These are phyloP conservation scores for Cercospora zeina DNA, from an alignment of 2,329 filamentous ascomycete species.

Conservation along the genomic window DNA sequence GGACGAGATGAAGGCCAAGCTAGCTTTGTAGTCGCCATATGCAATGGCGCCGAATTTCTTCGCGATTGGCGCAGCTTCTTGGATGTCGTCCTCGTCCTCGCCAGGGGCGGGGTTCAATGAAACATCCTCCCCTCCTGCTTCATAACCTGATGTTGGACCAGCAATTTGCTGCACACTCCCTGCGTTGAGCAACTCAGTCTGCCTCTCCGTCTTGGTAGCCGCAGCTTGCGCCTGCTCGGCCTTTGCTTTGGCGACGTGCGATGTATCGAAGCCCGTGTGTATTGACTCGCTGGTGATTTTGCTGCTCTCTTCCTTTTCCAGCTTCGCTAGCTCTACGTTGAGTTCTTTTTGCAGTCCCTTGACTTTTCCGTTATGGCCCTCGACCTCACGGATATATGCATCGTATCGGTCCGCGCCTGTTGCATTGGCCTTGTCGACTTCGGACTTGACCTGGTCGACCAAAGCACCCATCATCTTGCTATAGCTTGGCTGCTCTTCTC, in stretches of 20 bases:
- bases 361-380: conserved; percentile 75
- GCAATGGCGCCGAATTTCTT: conserved; percentile 80
- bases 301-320: conserved; percentile 79
- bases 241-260: conserved; percentile 66
- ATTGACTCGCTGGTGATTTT: conserved; percentile 95
- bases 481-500: conserved; percentile 77
- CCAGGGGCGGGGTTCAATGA: conserved; percentile 41
- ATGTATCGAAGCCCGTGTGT: conserved; percentile 87
- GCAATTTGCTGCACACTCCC: conserved; percentile 55
- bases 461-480: conserved; percentile 98
- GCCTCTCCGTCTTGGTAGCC: conserved; percentile 32
- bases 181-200: conserved; percentile 41
- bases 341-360: conserved; percentile 74
- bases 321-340: conserved; percentile 68
- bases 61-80: conserved; percentile 75
- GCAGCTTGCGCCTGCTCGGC: conserved; percentile 27
- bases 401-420: conserved; percentile 60
- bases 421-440: conserved; percentile 70
- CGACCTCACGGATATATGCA: conserved; percentile 76
- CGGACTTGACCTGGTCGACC: conserved; percentile 87
- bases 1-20: conserved; percentile 72
- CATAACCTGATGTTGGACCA: conserved; percentile 54
- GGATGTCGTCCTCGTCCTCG: conserved; percentile 66
- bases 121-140: conserved; percentile 62
- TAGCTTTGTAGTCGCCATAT: conserved; percentile 69